A percentile compares a stretch with the other conserved stretches of the same genome.
These are phyloP conservation scores for Cutaneotrichosporon daszewskae DNA, from an alignment of 1,284 basidiomycete species.

Conservation along the genomic window DNA sequence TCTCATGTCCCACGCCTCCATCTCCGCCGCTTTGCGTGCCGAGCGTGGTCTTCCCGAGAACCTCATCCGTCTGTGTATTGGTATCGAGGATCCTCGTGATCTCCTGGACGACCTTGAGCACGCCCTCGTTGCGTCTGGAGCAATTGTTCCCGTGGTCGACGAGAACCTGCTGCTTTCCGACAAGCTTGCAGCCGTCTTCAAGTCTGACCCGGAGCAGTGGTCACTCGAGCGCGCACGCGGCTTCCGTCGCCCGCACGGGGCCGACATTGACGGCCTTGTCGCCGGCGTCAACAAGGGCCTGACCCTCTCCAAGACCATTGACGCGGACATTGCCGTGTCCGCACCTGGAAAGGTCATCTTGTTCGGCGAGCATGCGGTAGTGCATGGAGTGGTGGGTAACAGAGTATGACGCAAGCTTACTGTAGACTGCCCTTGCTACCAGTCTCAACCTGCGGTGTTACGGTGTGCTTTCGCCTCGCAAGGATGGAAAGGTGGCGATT, in stretches of 20 bases:
- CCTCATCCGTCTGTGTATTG: constrained; percentile 94
- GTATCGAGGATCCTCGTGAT: constrained; percentile 92
- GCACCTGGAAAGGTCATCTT: constrained; percentile 97
- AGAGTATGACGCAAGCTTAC: neutral
- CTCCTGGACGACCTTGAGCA: constrained; percentile 91
- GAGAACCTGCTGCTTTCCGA: constrained; percentile 25
- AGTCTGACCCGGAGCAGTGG: constrained; percentile 34
- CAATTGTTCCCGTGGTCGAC: constrained; percentile 54
- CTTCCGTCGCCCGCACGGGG: constrained; percentile 33
- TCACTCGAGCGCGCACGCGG: constrained; percentile 41
- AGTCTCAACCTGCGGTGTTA: constrained; percentile 94
- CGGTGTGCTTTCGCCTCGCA: constrained; percentile 68
- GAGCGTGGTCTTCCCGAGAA: constrained; percentile 94
- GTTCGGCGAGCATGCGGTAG: constrained; percentile 98
- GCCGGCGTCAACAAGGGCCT: constrained; percentile 33
- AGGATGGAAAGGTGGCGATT: constrained; percentile 69
- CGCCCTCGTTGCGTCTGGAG: constrained; percentile 85
- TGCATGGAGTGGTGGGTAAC: constrained; percentile 82
- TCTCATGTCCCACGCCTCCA: constrained; percentile 96
- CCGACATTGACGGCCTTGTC: constrained; percentile 25
- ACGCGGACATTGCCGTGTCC: constrained; percentile 65
- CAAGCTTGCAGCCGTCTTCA: constrained; percentile 33
- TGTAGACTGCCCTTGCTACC: constrained; percentile 86
- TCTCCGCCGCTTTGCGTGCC: constrained; percentile 85
- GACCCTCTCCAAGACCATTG: constrained; percentile 25